These are phyloP conservation scores for Limnanthes douglasii DNA, from an alignment of 345 rosid genomes.

Conservation along the genomic window DNA sequence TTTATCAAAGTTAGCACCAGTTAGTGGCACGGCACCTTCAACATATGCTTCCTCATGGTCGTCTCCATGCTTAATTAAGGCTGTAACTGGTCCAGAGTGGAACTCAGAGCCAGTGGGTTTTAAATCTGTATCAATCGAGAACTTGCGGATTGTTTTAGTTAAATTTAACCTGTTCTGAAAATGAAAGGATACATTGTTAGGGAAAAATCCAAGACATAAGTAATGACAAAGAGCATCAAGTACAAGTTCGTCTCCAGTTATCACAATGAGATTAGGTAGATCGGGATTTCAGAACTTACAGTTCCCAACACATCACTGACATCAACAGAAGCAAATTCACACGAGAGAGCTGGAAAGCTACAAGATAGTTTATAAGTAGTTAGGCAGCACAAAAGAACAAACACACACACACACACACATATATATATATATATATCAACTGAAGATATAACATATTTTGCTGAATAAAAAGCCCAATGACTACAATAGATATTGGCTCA, in stretches of 20 bases:
- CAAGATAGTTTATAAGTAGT: slow-evolving; percentile 14
- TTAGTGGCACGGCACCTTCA: slow-evolving; percentile 54
- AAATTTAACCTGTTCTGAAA: slow-evolving; percentile 97
- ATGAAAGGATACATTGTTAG: slow-evolving; percentile 14
- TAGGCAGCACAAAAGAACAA: slow-evolving; percentile 10
- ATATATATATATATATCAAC: too few species aligned
- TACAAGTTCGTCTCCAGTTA: not conserved
- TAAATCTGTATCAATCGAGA: slow-evolving; percentile 69
- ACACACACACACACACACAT: too few species aligned
- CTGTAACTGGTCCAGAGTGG: slow-evolving; percentile 43
- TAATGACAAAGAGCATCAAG: not conserved
- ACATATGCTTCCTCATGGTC: slow-evolving; percentile 41
- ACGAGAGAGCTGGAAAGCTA: slow-evolving; percentile 95
- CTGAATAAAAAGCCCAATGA: too few species aligned
- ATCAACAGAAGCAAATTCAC: slow-evolving; percentile 94
- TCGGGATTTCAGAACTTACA: slow-evolving; percentile 41
- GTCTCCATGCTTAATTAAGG: slow-evolving; percentile 74
- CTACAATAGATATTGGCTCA: too few species aligned
- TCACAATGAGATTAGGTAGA: slow-evolving; percentile 9
- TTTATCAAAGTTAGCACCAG: slow-evolving; percentile 48
- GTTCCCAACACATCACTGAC: slow-evolving; percentile 96
- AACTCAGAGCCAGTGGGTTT: slow-evolving; percentile 78
- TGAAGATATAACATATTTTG: too few species aligned
- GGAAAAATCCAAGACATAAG: not conserved
- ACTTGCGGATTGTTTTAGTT: slow-evolving; percentile 87